These are phyloP conservation scores for Protea cynaroides DNA, from an alignment of 164 flowering plant genomes.

Conservation along the genomic window DNA sequence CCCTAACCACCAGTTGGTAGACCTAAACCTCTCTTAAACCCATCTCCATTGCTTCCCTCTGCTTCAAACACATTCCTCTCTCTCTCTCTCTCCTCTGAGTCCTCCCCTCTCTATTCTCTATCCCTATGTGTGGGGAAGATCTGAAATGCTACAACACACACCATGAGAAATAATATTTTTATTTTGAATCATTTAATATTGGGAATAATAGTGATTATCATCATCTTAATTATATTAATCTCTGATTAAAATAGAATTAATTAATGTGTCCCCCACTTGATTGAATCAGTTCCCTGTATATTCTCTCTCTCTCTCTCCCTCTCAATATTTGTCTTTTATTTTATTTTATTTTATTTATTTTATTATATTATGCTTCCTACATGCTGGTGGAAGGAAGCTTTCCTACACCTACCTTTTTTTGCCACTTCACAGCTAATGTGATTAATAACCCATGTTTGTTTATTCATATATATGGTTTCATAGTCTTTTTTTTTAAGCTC, in stretches of 20 bases:
- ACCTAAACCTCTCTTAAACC: conserved; percentile 65
- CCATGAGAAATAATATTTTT: too few relatives aligned
- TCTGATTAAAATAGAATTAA: not conserved
- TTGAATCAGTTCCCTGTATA: conserved; percentile 8
- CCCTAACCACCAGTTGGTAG: conserved; percentile 74
- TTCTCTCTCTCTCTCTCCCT: not conserved
- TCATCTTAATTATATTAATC: not conserved
- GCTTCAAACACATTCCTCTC: conserved; percentile 5
- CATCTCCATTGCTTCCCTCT: conserved; percentile 7
- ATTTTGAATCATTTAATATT: not conserved
- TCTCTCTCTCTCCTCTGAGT: not conserved
- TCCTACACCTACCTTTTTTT: too few relatives aligned
- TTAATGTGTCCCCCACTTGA: not conserved
- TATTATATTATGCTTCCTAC: too few relatives aligned
- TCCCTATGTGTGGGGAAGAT: conserved; percentile 23
- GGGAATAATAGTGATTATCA: not conserved
- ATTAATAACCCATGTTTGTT: too few relatives aligned
- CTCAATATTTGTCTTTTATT: too few relatives aligned
- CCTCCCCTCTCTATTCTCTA: conserved; percentile 17
- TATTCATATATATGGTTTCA: too few relatives aligned
- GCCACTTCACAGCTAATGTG: too few relatives aligned
- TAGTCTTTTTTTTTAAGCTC: too few relatives aligned
- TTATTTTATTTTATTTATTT: too few relatives aligned
- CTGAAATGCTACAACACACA: conserved; percentile 31
- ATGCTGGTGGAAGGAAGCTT: too few relatives aligned